Percentiles rank a stretch among this genome's conserved stretches.
These are phyloP conservation scores for Penicillium crystallinum DNA, from an alignment of 495 filamentous ascomycete genomes.

Conservation along the genomic window DNA sequence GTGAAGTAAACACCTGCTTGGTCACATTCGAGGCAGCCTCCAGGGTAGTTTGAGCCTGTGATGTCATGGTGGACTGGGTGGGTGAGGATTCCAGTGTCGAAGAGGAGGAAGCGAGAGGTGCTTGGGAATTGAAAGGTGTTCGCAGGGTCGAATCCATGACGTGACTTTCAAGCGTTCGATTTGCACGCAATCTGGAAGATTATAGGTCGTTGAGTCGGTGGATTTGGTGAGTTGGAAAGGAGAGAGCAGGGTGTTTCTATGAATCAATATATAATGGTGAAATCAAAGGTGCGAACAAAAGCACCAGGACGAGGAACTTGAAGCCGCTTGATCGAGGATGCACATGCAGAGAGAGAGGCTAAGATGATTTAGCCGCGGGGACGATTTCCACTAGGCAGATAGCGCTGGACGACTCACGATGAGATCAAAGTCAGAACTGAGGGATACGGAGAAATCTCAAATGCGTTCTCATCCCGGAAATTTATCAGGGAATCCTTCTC, in stretches of 20 bases:
- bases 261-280: not conserved
- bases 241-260: not conserved
- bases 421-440: not conserved
- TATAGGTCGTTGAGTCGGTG: not conserved
- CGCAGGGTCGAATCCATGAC: constrained; percentile 19
- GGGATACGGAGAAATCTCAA: too few relatives aligned
- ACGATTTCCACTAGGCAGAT: not conserved
- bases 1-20: constrained; percentile 11
- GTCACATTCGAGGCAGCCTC: constrained; percentile 6
- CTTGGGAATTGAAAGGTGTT: constrained; percentile 14
- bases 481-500: too few relatives aligned
- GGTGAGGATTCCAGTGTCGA: constrained; percentile 9
- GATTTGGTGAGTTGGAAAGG: not conserved
- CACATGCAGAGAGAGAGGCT: not conserved
- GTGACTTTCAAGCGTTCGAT: not conserved
- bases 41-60: constrained; percentile 11
- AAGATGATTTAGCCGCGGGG: not conserved
- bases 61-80: constrained; percentile 6
- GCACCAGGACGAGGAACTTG: constrained; percentile 5
- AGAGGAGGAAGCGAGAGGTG: constrained; percentile 10
- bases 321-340: constrained; percentile 4
- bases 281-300: not conserved
- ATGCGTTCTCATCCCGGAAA: too few relatives aligned
- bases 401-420: not conserved
- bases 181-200: not conserved